A percentile compares a stretch with the other conserved stretches of the same genome.
Conservation (phyloP, 805 yeast genomes). For the Barnettozyma salicaria region DNA sequence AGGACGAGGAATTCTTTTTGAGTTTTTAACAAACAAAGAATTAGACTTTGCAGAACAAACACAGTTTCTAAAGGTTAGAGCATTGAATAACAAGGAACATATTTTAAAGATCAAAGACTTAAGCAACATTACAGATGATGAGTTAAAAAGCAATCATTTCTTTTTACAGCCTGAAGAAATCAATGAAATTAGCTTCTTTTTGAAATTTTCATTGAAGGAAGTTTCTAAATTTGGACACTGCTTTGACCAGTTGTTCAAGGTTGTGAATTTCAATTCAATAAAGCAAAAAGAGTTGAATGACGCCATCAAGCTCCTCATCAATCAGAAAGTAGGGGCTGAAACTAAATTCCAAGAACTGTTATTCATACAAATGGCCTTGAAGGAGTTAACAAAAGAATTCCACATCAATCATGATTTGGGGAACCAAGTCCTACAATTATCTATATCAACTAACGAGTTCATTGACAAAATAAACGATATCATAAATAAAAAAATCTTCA, state of each 20-base stretch:
- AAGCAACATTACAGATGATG: constrained; percentile 1
- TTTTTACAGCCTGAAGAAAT: constrained; percentile 32
- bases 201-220: constrained; percentile 41
- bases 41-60: constrained; percentile 31
- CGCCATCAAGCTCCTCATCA: constrained; percentile 12
- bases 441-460: constrained; percentile 24
- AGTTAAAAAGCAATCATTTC: constrained; percentile 12
- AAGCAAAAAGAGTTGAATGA: constrained; percentile 19
- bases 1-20: constrained; percentile 36
- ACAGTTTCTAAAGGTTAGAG: constrained; percentile 25
- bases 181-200: constrained; percentile 42
- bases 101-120: constrained; percentile 12
- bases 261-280: constrained; percentile 26
- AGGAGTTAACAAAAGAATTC: constrained; percentile 21
- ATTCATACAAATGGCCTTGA: constrained; percentile 12
- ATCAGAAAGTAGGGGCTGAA: background rate
- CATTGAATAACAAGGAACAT: constrained; percentile 26
- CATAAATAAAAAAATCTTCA: constrained; percentile 30
- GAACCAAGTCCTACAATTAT: constrained; percentile 17
- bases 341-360: constrained; percentile 16
- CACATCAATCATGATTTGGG: constrained; percentile 16
- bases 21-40: constrained; percentile 33
- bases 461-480: constrained; percentile 28
- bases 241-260: constrained; percentile 34
- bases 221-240: constrained; percentile 28